Conservation (phyloP, 2,329 filamentous ascomycete genomes). For the Macrophomina pseudophaseolina region DNA sequence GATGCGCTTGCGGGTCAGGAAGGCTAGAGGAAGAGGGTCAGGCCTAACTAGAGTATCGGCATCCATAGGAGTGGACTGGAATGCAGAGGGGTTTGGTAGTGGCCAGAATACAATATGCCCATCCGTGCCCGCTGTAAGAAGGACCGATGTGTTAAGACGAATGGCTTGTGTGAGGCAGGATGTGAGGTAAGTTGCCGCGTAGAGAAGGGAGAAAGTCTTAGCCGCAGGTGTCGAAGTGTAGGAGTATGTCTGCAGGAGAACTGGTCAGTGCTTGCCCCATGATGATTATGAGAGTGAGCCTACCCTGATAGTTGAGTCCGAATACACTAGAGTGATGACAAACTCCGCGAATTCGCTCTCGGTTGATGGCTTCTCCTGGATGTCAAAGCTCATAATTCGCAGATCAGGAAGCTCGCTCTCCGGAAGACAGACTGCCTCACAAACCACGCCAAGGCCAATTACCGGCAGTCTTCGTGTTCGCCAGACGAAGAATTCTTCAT, state of each 20-base stretch:
- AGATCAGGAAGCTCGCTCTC: conserved; percentile 67
- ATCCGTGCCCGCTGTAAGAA: conserved; percentile 80
- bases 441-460: conserved; percentile 58
- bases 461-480: conserved; percentile 62
- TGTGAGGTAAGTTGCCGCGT: conserved; percentile 51
- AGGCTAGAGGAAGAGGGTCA: background rate
- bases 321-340: conserved; percentile 74
- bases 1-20: conserved; percentile 50
- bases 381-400: conserved; percentile 80
- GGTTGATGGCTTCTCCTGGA: conserved; percentile 38
- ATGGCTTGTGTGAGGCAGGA: conserved; percentile 72
- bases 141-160: conserved; percentile 43
- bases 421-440: conserved; percentile 56
- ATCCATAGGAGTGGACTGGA: background rate
- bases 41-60: background rate
- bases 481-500: conserved; percentile 92
- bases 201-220: conserved; percentile 44
- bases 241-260: conserved; percentile 49
- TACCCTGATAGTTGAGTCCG: conserved; percentile 78
- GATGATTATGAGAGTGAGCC: conserved; percentile 22
- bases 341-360: conserved; percentile 44
- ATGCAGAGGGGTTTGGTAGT: conserved; percentile 34
- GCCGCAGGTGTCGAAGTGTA: conserved; percentile 36
- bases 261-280: background rate
- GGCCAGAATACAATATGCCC: conserved; percentile 72